Evolutionary conservation across 768 basidiomycete species (phyloP).

Genomic region (Epithele typhae): DNA sequence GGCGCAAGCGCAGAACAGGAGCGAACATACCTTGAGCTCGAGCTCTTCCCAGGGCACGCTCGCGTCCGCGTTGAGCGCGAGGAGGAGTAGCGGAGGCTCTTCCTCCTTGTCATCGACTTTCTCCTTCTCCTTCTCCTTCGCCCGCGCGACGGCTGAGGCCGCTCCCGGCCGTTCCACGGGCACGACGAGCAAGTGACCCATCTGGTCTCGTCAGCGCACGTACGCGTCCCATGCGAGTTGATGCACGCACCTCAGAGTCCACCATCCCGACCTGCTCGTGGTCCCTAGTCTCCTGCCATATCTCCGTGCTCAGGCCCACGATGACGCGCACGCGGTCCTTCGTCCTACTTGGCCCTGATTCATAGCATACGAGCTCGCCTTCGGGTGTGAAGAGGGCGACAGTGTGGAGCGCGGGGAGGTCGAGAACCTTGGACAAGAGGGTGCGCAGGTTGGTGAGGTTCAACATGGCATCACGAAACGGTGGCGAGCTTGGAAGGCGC

Average conservation of each 20-base stretch:
- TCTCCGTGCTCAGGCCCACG: conserved; percentile 67
- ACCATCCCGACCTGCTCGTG: conserved; percentile 65
- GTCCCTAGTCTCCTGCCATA: conserved; percentile 73
- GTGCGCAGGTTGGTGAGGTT: conserved; percentile 64
- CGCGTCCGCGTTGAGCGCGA: background rate
- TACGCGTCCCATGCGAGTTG: no score
- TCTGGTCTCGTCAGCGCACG: background rate
- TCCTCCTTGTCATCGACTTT: no score
- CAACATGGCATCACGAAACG: no score
- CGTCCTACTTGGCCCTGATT: conserved; percentile 46
- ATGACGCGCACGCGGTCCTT: conserved; percentile 75
- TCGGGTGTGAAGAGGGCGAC: conserved; percentile 66
- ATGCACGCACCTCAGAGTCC: conserved; percentile 67
- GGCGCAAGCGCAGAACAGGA: no score
- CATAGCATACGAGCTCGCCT: conserved; percentile 71
- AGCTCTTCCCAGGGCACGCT: background rate
- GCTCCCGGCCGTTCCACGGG: background rate
- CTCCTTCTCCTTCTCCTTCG: background rate
- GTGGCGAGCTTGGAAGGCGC: no score
- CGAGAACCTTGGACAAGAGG: conserved; percentile 58
- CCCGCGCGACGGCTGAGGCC: no score
- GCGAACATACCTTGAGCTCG: no score
- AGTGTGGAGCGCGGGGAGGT: conserved; percentile 60
- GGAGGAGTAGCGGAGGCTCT: background rate
- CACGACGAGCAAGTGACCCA: background rate